Percentiles rank a stretch among this genome's conserved stretches.
Conservation (phyloP, 2,329 filamentous ascomycete genomes). For the Sarocladium oryzae region DNA sequence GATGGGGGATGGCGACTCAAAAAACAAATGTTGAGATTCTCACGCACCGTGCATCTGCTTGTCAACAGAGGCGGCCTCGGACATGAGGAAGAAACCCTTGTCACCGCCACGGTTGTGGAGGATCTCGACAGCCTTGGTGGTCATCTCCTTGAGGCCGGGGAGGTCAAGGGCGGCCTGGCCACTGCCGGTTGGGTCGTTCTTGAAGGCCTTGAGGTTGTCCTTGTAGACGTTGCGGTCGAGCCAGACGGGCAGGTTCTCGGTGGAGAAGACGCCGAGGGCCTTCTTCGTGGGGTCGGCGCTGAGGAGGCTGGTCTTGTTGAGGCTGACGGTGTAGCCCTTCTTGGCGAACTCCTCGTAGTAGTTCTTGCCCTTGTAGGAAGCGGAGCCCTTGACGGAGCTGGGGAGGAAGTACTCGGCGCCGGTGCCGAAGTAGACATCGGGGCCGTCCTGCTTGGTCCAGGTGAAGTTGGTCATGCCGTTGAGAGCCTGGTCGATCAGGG, state of each 20-base stretch:
- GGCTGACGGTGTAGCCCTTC: constrained; percentile 63
- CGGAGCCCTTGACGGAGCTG: constrained; percentile 33
- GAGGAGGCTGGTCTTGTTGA: constrained; percentile 67
- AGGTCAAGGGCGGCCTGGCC: constrained; percentile 62
- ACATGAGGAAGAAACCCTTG: constrained; percentile 82
- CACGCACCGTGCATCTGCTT: constrained; percentile 70
- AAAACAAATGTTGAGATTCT: too few relatives aligned
- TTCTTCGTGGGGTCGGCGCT: constrained; percentile 50
- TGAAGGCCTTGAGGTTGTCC: constrained; percentile 58
- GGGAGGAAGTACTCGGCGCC: constrained; percentile 76
- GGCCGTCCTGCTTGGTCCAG: constrained; percentile 68
- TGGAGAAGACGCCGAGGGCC: constrained; percentile 72
- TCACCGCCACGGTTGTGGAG: constrained; percentile 60
- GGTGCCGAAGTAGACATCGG: constrained; percentile 76
- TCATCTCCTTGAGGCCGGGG: constrained; percentile 84
- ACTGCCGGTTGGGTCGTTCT: constrained; percentile 63
- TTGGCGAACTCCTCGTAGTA: constrained; percentile 74
- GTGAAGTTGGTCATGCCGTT: constrained; percentile 74
- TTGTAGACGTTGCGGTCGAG: constrained; percentile 78
- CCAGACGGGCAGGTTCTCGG: constrained; percentile 74
- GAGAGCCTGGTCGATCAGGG: constrained; percentile 69
- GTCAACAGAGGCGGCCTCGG: constrained; percentile 77
- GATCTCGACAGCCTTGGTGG: constrained; percentile 76
- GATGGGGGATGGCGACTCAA: too few relatives aligned
- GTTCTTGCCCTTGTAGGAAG: constrained; percentile 63